phyloP scores from a whole-genome alignment of 345 rosid species.

The Camelina sativa region DNA sequence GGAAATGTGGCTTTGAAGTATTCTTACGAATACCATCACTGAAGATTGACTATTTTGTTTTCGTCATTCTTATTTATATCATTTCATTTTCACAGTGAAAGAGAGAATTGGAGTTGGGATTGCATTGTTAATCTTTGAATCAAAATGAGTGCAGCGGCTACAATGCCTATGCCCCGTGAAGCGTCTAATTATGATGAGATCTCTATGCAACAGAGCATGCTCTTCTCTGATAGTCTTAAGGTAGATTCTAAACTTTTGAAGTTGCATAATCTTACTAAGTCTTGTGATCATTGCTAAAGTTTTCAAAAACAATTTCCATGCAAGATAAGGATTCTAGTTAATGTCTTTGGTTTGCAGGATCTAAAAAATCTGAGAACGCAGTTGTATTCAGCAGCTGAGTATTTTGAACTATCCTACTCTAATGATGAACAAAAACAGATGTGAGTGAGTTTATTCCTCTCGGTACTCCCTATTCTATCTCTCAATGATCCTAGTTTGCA shows the following conservation, averaged over 20 bases:
- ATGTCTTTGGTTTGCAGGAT: constrained; percentile 55
- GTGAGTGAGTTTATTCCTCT: constrained; percentile 53
- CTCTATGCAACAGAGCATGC: constrained; percentile 84
- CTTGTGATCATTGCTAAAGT: constrained; percentile 2
- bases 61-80: constrained; percentile 35
- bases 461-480: background rate
- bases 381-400: constrained; percentile 92
- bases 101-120: constrained; percentile 30
- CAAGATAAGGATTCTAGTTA: background rate
- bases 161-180: constrained; percentile 55
- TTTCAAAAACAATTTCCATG: background rate
- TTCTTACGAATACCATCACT: background rate
- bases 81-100: constrained; percentile 33
- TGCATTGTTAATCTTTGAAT: constrained; percentile 32
- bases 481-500: background rate
- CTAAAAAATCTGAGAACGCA: constrained; percentile 85
- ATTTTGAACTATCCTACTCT: constrained; percentile 82
- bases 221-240: constrained; percentile 88
- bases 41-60: background rate
- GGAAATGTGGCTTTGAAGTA: background rate
- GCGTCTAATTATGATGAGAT: constrained; percentile 77
- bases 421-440: constrained; percentile 80
- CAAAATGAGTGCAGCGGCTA: constrained; percentile 66
- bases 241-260: constrained; percentile 36
- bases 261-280: background rate